Base-by-base conservation (phyloP, 495 filamentous ascomycete genomes). In the Trypethelium eluteriae region DNA sequence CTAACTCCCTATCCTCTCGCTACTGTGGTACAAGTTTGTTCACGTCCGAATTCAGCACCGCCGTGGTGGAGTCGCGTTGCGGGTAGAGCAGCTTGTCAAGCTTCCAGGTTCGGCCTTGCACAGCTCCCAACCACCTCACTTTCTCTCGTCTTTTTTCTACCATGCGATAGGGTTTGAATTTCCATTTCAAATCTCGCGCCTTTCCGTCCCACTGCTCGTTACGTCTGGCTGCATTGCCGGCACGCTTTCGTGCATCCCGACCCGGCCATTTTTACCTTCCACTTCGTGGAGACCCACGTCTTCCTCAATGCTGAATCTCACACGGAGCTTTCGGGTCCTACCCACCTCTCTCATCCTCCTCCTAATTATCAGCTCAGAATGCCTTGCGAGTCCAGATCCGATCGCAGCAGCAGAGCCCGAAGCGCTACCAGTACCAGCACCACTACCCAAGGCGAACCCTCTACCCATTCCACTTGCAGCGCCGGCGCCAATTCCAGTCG, bases 41-140 rank as follows among this genome's bases (percentile, higher is more conserved):
- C 53, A 4, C 53, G 14, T 59, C 36, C 32, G 32, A 38, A 63
- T 1, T 63, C 62, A 10, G 11, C 34, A 39, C 38, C 2, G 4
- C 38, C 2, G 62, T n/a, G 35, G 62, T 63, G 62, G 62, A 41
- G 62, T 18, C 35, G 4, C 35, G 38, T 41, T 25, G 25, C 35
- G 38, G 7, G 12, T 2, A 34, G 62, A n/a, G 38, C 62, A 12
- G 62, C 47, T 36, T 16, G 11, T 35, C 3, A 64, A 11, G 18
- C 62, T 36, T 11, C 62, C 47, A 34, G 62, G 41, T 64, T 46
- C 25, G 18, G 38, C 25, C 53, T 59, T 59, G 53, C 36, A 34
- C 53, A 59, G 53, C 53, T 59, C 53, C 53, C 53, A 59, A 59
- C 53, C 53, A 59, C 53, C 53, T 59, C 32, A 34, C 1, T 59